Evolutionary conservation across 1,284 basidiomycete genomes (phyloP), one percentile per base, ranked within the genome.

Genomic region (Jaminaea rosea): DNA sequence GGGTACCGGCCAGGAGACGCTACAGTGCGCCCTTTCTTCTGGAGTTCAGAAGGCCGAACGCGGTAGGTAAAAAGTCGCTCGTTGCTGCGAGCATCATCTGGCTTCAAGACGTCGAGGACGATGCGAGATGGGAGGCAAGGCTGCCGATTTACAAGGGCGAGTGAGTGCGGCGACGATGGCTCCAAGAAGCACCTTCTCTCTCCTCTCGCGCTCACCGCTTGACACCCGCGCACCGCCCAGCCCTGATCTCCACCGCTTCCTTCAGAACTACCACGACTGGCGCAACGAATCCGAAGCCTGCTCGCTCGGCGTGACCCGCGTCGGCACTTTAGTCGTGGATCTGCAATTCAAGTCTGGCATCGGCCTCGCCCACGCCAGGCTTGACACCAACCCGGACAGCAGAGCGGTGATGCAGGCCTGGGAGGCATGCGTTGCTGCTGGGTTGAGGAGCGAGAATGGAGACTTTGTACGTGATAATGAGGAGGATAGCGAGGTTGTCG

Each of bases 341-440:
- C 42, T 65, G 50, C 58, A 60, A 46, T 65, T 65, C 59, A 65
- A 65, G 56, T 54, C 49, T 3, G 63, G 63, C 11, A 41, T 65
- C 36, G 63, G 61, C 13, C 52, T 55, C 47, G 48, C 61, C 21
- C 63, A 65, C 34, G 51, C 55, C 19, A 54, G 58, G 42, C 53
- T 63, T 27, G 53, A 60, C 23, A 42, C 37, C 6, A 56, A 65
- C 36, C 47, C 49, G 13, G 62, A 62, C 24, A 50, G 55, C 2
- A 56, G 34, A 37, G 34, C 45, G 5, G 63, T 65, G 29, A 55
- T 63, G 53, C 52, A 63, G 26, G 61, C 63, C 6, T 65, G 63
- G 63, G 29, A 49, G 39, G 52, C 49, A 6, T 63, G 60, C 39
- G 55, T 61, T 4, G 49, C 53, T 29, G 27, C 55, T 2, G 63